phyloP scores from a whole-genome alignment of 805 yeast species.

The Myxozyma melibiosi region DNA sequence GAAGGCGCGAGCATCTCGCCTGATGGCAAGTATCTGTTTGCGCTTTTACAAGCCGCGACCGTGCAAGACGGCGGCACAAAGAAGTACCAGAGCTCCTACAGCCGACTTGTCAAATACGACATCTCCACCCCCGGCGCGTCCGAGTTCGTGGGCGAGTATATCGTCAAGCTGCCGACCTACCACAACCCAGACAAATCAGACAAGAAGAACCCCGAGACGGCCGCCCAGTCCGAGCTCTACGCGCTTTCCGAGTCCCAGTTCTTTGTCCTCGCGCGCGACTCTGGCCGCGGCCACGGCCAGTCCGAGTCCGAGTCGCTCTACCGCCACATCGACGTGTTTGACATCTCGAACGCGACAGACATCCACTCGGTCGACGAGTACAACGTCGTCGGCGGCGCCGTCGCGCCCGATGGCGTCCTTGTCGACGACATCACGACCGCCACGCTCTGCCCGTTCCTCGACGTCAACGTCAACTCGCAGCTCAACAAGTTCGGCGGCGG shows the following conservation, averaged over 20 bases:
- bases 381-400: conserved; percentile 26
- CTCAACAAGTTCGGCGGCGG: conserved; percentile 26
- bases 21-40: conserved; percentile 24
- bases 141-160: conserved; percentile 25
- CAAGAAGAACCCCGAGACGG: conserved; percentile 23
- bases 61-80: conserved; percentile 29
- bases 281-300: conserved; percentile 28
- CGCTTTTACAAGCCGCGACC: conserved; percentile 27
- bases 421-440: conserved; percentile 25
- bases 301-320: conserved; percentile 19
- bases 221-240: conserved; percentile 31
- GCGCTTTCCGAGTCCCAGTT: conserved; percentile 26
- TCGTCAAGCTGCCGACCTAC: conserved; percentile 24
- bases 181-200: conserved; percentile 12
- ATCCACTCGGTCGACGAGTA: conserved; percentile 11
- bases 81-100: conserved; percentile 20
- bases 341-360: conserved; percentile 26
- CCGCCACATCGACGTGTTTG: conserved; percentile 25
- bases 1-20: conserved; percentile 28
- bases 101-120: conserved; percentile 28
- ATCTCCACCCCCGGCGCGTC: conserved; percentile 2
- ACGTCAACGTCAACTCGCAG: conserved; percentile 25
- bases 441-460: conserved; percentile 25
- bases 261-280: conserved; percentile 29
- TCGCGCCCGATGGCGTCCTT: conserved; percentile 27